phyloP scores from a whole-genome alignment of 805 yeast species.

The Kuraishia capsulata region DNA sequence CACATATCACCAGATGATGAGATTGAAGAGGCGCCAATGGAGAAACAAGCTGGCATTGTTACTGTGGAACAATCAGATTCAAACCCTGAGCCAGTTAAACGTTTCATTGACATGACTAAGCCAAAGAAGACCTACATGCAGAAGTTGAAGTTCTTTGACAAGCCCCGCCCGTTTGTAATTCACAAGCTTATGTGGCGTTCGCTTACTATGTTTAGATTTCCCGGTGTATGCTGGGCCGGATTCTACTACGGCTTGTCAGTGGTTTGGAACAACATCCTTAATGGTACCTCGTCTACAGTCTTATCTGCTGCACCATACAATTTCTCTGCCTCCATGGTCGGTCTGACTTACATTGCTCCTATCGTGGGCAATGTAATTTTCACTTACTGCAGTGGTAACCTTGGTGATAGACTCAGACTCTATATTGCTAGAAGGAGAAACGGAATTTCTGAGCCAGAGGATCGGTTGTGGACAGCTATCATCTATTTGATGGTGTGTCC shows the following conservation, averaged over 20 bases:
- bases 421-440: constrained; percentile 7
- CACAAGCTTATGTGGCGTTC: not conserved
- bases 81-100: not conserved
- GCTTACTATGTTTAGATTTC: constrained; percentile 28
- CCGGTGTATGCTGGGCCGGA: constrained; percentile 57
- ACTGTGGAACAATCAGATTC: not conserved
- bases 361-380: constrained; percentile 34
- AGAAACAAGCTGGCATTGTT: constrained; percentile 5
- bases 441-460: constrained; percentile 49
- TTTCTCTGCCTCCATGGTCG: constrained; percentile 32
- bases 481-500: constrained; percentile 40
- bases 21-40: constrained; percentile 7
- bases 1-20: constrained; percentile 10
- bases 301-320: constrained; percentile 20
- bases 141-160: constrained; percentile 16
- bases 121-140: constrained; percentile 11
- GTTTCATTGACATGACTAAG: not conserved
- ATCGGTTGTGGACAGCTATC: constrained; percentile 41
- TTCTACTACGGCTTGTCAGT: constrained; percentile 39
- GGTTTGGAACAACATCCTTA: constrained; percentile 38
- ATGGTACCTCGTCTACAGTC: constrained; percentile 38
- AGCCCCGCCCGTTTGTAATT: constrained; percentile 17
- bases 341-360: constrained; percentile 46
- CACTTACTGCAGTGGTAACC: constrained; percentile 37
- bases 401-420: constrained; percentile 28